Evolutionary conservation across 139 green algal genomes (phyloP), one percentile per base, ranked within the genome.

Genomic region (Spirogloea muscicola): DNA sequence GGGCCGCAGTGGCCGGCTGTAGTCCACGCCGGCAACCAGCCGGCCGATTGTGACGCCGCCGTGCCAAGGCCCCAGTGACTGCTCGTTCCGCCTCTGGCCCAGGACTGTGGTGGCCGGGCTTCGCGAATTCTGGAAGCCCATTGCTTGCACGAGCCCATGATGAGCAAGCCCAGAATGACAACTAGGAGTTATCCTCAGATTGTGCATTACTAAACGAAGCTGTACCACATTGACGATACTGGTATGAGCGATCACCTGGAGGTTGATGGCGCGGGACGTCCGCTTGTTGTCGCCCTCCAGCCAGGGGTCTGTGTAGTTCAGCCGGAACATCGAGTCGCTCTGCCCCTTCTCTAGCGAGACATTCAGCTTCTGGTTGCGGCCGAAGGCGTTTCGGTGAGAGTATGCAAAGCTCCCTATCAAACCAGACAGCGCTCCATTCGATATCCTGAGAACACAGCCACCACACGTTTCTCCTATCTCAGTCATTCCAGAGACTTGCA

Each of bases 261-360:
- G 49, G 39, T 58, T 83, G 65, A 96, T 87, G 44, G 89, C 93
- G 52, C 93, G 85, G 10, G 82, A 90, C 25, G 93, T 98, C 64
- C 90, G 89, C 76, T 95, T 80, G 6, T 86, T 67, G 81, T 98
- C 93, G 6, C 90, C 88, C 10, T 83, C 51, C 4, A 98, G 76
- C 93, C 93, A 98, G 0, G 93, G 93, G 77, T 98, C 93, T 1
- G 84, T 90, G 86, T 96, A 90, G 64, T 90, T 84, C 6, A 98
- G 39, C n/a, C 86, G 79, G 78, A 97, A 97, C 6, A 91, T 86
- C 42, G 84, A 90, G 84, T 98, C 93, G 42, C 87, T 65, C 86
- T 96, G 91, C 0, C 90, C 91, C 29, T 91, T 64, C 72, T 96
- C 89, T 42, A 90, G 77, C 4, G 77, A 66, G 6, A 90, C 88